These are phyloP conservation scores for Colletotrichum trifolii DNA, from an alignment of 2,329 filamentous ascomycete species.

Conservation along the genomic window DNA sequence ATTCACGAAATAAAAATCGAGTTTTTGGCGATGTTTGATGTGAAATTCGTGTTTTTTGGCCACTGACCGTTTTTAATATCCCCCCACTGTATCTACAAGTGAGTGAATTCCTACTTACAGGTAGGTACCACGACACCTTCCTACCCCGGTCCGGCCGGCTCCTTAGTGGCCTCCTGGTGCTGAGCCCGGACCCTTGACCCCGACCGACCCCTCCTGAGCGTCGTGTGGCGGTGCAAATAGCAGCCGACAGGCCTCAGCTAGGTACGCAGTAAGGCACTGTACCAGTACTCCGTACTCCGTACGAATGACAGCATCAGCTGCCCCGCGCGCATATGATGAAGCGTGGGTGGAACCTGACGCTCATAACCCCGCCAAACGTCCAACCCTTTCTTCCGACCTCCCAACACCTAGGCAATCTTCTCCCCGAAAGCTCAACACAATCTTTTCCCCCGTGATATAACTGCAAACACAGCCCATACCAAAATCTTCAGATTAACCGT, in stretches of 20 bases:
- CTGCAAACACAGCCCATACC: neutral
- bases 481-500: conserved; percentile 5
- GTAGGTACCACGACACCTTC: too few species aligned
- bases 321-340: conserved; percentile 36
- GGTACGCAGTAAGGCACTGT: too few species aligned
- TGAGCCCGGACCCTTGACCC: neutral
- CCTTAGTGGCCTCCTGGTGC: neutral
- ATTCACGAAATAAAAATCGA: too few species aligned
- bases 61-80: too few species aligned
- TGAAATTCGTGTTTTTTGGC: too few species aligned
- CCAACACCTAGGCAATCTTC: conserved; percentile 26
- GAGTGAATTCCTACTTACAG: too few species aligned
- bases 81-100: too few species aligned
- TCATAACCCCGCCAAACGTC: conserved; percentile 34
- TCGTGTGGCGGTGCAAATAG: conserved; percentile 32
- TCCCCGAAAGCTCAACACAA: conserved; percentile 32
- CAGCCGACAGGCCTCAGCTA: neutral
- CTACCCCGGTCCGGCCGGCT: too few species aligned
- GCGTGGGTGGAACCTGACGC: conserved; percentile 23
- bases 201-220: neutral
- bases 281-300: too few species aligned
- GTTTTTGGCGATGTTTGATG: too few species aligned
- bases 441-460: conserved; percentile 12
- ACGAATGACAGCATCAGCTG: conserved; percentile 34
- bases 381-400: conserved; percentile 31